A percentile compares a stretch with the other conserved stretches of the same genome.
These are phyloP conservation scores for Rhodotorula graminis DNA, from an alignment of 768 basidiomycete species.

Conservation along the genomic window DNA sequence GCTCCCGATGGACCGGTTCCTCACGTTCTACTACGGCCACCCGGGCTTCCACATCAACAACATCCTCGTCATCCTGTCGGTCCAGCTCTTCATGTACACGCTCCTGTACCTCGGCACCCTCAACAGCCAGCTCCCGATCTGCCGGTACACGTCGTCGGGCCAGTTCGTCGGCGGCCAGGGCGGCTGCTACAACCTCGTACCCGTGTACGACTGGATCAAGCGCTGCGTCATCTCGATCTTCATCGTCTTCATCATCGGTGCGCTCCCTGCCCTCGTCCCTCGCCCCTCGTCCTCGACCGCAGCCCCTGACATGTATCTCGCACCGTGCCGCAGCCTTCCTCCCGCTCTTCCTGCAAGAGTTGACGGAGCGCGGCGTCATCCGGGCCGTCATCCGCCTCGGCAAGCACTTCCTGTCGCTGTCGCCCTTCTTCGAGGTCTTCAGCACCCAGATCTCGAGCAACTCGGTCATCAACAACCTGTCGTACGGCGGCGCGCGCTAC, in stretches of 20 bases:
- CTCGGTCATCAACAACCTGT: slow-evolving; percentile 93
- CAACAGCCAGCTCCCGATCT: slow-evolving; percentile 72
- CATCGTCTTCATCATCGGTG: slow-evolving; percentile 81
- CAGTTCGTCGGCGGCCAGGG: slow-evolving; percentile 69
- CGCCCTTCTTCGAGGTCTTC: slow-evolving; percentile 95
- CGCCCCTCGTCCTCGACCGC: slow-evolving; percentile 74
- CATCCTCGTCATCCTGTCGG: slow-evolving; percentile 94
- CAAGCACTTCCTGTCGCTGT: slow-evolving; percentile 90
- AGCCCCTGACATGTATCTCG: no score
- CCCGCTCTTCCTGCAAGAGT: slow-evolving; percentile 56
- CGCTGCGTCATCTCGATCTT: slow-evolving; percentile 97
- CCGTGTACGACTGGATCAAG: slow-evolving; percentile 91
- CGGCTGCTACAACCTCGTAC: slow-evolving; percentile 90
- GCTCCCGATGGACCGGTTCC: slow-evolving; percentile 93
- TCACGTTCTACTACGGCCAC: slow-evolving; percentile 99
- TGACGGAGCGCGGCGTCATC: slow-evolving; percentile 89
- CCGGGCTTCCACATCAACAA: slow-evolving; percentile 99
- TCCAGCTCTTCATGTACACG: slow-evolving; percentile 89
- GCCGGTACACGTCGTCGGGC: slow-evolving; percentile 67
- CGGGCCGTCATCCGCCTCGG: slow-evolving; percentile 84
- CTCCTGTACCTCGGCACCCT: slow-evolving; percentile 93
- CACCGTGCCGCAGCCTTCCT: slow-evolving; percentile 41
- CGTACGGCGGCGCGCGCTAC: slow-evolving; percentile 95
- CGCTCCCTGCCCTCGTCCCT: slow-evolving; percentile 45
- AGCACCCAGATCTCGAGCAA: slow-evolving; percentile 97